These are phyloP conservation scores for Ballota nigra DNA, from an alignment of 257 asterid species.

Conservation along the genomic window DNA sequence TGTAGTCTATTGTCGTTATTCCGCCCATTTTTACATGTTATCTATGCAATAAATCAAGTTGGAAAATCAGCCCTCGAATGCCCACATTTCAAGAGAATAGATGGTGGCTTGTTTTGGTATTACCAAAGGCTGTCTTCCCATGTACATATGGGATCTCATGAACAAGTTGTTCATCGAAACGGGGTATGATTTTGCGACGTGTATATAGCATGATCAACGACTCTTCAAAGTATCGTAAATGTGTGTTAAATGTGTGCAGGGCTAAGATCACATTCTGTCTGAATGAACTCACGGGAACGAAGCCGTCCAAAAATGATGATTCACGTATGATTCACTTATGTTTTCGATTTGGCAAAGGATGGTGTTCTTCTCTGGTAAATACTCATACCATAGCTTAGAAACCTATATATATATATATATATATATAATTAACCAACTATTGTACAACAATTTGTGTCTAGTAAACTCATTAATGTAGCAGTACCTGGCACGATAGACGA, in stretches of 20 bases:
- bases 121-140: conserved; percentile 55
- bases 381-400: too few relatives aligned
- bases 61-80: conserved; percentile 44
- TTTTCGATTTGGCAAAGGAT: too few relatives aligned
- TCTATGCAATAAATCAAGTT: too few relatives aligned
- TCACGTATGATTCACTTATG: too few relatives aligned
- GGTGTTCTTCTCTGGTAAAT: too few relatives aligned
- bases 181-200: conserved; percentile 37
- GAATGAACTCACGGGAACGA: conserved; percentile 69
- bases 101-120: conserved; percentile 51
- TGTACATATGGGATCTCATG: conserved; percentile 71
- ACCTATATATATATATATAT: too few relatives aligned
- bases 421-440: too few relatives aligned
- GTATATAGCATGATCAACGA: neutral
- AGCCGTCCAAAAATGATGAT: conserved; percentile 14
- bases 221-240: neutral
- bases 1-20: too few relatives aligned
- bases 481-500: too few relatives aligned
- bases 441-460: too few relatives aligned
- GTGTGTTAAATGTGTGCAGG: conserved; percentile 29
- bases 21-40: too few relatives aligned
- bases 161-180: conserved; percentile 50
- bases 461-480: too few relatives aligned
- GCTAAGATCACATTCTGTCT: conserved; percentile 61
- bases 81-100: conserved; percentile 43